Percentiles rank a stretch among this genome's conserved stretches.
phyloP scores from a whole-genome alignment of 2,329 filamentous ascomycete genomes.

The Colletotrichum sp. region DNA sequence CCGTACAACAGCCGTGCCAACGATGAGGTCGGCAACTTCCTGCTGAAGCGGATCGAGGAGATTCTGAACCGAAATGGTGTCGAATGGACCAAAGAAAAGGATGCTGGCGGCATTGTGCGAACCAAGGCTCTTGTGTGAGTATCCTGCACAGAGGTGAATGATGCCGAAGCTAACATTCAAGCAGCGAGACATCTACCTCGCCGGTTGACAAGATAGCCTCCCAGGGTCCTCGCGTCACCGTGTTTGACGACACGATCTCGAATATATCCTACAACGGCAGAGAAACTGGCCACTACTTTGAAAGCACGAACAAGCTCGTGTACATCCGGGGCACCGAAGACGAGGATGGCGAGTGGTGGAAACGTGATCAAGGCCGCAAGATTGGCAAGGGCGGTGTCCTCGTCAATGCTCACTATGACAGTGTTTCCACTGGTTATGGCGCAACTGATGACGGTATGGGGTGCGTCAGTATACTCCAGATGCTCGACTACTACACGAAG shows the following conservation, averaged over 20 bases:
- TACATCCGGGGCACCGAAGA: conserved; percentile 87
- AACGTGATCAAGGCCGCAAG: conserved; percentile 46
- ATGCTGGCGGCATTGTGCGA: conserved; percentile 34
- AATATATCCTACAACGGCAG: conserved; percentile 72
- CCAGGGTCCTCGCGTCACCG: conserved; percentile 53
- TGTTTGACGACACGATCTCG: conserved; percentile 80
- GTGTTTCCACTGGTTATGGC: conserved; percentile 88
- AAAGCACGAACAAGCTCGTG: conserved; percentile 89
- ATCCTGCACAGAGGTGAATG: background rate
- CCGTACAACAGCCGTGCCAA: conserved; percentile 89
- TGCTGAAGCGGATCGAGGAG: conserved; percentile 71
- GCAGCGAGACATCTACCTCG: background rate
- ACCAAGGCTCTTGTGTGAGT: conserved; percentile 20
- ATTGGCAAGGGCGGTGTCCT: conserved; percentile 77
- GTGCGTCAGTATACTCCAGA: conserved; percentile 83
- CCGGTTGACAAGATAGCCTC: conserved; percentile 9
- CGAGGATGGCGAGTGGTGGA: conserved; percentile 77
- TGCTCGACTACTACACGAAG: conserved; percentile 85
- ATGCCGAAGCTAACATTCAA: background rate
- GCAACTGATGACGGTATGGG: conserved; percentile 95
- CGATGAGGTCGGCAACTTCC: conserved; percentile 77
- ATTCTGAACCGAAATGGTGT: conserved; percentile 70
- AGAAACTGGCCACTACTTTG: conserved; percentile 73
- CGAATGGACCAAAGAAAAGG: conserved; percentile 45
- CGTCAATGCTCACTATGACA: conserved; percentile 91